Evolutionary conservation across 805 yeast genomes (phyloP), one percentile per base, ranked within the genome.

Genomic region (Sungouiozyma intestinalis): DNA sequence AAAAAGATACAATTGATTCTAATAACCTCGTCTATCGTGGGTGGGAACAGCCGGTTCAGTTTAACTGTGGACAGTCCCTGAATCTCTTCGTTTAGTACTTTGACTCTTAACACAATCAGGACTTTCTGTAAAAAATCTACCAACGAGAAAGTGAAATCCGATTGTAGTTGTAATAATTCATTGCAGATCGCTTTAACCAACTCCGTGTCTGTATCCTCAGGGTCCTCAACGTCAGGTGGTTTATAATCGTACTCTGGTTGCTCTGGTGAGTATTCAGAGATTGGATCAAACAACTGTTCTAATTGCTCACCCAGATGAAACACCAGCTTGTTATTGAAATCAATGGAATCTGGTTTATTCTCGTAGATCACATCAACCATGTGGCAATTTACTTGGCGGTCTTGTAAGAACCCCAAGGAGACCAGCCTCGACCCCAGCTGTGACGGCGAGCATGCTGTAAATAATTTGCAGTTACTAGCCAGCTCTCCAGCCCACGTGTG

Each of bases 1-100:
- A 83, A 73, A 45, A 85, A 76, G 3, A 90, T 78, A 55, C 95
- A 85, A 56, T 88, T 88, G 33, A 90, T 80, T 54, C 97, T 71
- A 9, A 94, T 84, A 15, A 90, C 79, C 64, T 90, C 97, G 62
- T 90, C 97, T 16, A 90, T 82, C 0, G 97, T 90, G 1, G 97
- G 97, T 2, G 97, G 97, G 55, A 90, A 87, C 1, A 86, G 71
- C 39, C 77, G 70, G 59, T 90, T 88, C 29, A 88, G 68, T 49
- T 77, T 76, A 2, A 79, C 61, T 2, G 83, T 77, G 1, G 85
- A 78, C 35, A 76, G 57, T 9, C 69, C 69, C 3, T 72, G 66
- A 4, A 78, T 59, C 33, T 71, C 71, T 1, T 73, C 73, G 42
- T 76, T 72, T 29, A 85, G 60, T 0, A 82, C 86, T 44, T 72